phyloP scores from a whole-genome alignment of 345 rosid species.

The Bretschneidera sinensis region DNA sequence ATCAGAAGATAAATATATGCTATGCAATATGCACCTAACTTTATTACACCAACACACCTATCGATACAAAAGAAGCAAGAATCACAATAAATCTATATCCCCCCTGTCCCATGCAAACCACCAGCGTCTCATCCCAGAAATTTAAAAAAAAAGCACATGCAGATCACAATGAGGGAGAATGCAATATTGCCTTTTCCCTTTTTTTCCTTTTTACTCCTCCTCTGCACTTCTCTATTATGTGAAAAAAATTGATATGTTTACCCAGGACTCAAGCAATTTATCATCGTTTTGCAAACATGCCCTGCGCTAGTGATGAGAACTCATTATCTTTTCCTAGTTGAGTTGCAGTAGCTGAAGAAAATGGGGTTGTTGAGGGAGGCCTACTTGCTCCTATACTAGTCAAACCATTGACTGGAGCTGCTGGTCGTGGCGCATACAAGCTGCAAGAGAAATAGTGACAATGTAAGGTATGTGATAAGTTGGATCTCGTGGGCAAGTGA shows the following conservation, averaged over 20 bases:
- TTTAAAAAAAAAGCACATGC: too few relatives aligned
- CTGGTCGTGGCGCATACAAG: slow-evolving; percentile 17
- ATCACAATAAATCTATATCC: not conserved
- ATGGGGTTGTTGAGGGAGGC: slow-evolving; percentile 21
- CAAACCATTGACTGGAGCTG: slow-evolving; percentile 26
- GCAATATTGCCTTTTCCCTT: not conserved
- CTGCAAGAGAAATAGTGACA: slow-evolving; percentile 19
- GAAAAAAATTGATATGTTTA: too few relatives aligned
- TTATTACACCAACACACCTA: slow-evolving; percentile 3
- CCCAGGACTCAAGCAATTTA: too few relatives aligned
- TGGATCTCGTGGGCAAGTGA: not conserved
- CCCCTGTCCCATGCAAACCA: not conserved
- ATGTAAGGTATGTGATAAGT: not conserved
- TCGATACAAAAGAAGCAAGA: slow-evolving; percentile 11
- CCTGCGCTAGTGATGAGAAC: slow-evolving; percentile 43
- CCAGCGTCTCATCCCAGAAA: too few relatives aligned
- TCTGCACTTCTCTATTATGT: too few relatives aligned
- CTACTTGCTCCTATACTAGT: slow-evolving; percentile 8
- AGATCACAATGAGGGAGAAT: not conserved
- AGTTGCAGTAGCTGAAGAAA: slow-evolving; percentile 16
- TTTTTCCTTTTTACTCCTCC: too few relatives aligned
- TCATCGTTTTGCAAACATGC: slow-evolving; percentile 37
- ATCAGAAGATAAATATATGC: too few relatives aligned
- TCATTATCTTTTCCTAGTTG: slow-evolving; percentile 40
- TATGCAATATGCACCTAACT: not conserved